Conservation (phyloP, 2,329 filamentous ascomycete genomes). For the Myriangium duriaei region DNA sequence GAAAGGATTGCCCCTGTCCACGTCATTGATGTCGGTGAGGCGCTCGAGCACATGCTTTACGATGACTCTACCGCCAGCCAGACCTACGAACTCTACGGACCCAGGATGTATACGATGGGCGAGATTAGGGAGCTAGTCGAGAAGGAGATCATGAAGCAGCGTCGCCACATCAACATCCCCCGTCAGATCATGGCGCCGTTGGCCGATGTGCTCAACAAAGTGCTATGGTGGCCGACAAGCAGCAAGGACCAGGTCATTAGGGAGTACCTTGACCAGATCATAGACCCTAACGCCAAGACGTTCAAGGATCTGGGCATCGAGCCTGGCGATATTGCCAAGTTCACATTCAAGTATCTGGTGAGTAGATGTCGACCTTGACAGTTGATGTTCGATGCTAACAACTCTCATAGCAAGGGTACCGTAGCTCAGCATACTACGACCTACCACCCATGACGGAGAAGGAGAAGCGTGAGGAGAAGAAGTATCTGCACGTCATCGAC, state of each 20-base stretch:
- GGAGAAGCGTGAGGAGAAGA: slow-evolving; percentile 88
- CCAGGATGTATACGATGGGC: slow-evolving; percentile 78
- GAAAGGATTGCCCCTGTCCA: slow-evolving; percentile 88
- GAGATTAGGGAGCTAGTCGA: slow-evolving; percentile 83
- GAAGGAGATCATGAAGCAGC: slow-evolving; percentile 79
- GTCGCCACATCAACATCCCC: slow-evolving; percentile 83
- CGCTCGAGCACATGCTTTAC: slow-evolving; percentile 78
- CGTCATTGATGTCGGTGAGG: slow-evolving; percentile 78
- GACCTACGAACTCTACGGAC: slow-evolving; percentile 90
- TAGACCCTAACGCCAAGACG: slow-evolving; percentile 85
- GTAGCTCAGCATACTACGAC: slow-evolving; percentile 80
- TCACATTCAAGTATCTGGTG: slow-evolving; percentile 91
- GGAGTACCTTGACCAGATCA: slow-evolving; percentile 84
- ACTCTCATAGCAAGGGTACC: slow-evolving; percentile 66
- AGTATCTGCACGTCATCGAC: slow-evolving; percentile 89
- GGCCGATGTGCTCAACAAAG: slow-evolving; percentile 62
- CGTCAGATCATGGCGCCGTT: slow-evolving; percentile 66
- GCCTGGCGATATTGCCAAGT: slow-evolving; percentile 70
- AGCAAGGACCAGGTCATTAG: slow-evolving; percentile 79
- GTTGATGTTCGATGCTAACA: not conserved
- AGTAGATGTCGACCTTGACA: too few species aligned
- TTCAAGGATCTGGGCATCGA: slow-evolving; percentile 88
- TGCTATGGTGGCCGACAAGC: slow-evolving; percentile 77
- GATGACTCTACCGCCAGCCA: slow-evolving; percentile 83
- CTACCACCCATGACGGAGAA: slow-evolving; percentile 87